Evolutionary conservation across 2,329 filamentous ascomycete species (phyloP).

Genomic region (Fusarium drepaniforme): DNA sequence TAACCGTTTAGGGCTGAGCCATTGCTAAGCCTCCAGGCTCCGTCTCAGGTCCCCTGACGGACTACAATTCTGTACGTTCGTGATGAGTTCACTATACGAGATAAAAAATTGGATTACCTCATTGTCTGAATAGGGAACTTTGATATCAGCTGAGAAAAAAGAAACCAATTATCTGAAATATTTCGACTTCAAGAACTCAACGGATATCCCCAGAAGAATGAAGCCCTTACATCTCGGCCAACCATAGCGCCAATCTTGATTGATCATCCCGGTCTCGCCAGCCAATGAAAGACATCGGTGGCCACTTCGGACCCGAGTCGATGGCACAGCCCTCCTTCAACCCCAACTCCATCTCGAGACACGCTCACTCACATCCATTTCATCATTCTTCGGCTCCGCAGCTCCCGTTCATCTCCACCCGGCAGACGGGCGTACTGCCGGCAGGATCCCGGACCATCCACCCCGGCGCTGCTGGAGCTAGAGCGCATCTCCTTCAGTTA

Average conservation of each 20-base stretch:
- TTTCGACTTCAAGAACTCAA: not conserved
- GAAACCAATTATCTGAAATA: not conserved
- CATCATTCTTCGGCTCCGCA: slow-evolving; percentile 18
- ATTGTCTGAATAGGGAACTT: not conserved
- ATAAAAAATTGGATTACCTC: not conserved
- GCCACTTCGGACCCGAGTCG: slow-evolving; percentile 12
- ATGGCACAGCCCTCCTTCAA: slow-evolving; percentile 20
- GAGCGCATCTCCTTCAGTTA: not conserved
- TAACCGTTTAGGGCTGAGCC: slow-evolving; percentile 25
- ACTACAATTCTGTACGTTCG: not conserved
- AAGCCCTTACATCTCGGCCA: not conserved
- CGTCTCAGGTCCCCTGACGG: not conserved
- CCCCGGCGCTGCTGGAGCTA: slow-evolving; percentile 9
- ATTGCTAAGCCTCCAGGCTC: slow-evolving; percentile 14
- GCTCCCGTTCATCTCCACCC: slow-evolving; percentile 16
- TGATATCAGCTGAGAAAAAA: not conserved
- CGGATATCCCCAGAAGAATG: not conserved
- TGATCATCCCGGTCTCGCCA: slow-evolving; percentile 30
- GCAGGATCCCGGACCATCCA: slow-evolving; percentile 4
- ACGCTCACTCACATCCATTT: not conserved
- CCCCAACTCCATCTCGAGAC: slow-evolving; percentile 18
- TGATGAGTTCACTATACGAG: not conserved
- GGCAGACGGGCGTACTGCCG: slow-evolving; percentile 16
- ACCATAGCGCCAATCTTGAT: slow-evolving; percentile 18
- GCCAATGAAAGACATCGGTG: slow-evolving; percentile 25